These are phyloP conservation scores for Fragilariopsis cylindrus DNA, from an alignment of 108 stramenopile genomes.

Conservation along the genomic window DNA sequence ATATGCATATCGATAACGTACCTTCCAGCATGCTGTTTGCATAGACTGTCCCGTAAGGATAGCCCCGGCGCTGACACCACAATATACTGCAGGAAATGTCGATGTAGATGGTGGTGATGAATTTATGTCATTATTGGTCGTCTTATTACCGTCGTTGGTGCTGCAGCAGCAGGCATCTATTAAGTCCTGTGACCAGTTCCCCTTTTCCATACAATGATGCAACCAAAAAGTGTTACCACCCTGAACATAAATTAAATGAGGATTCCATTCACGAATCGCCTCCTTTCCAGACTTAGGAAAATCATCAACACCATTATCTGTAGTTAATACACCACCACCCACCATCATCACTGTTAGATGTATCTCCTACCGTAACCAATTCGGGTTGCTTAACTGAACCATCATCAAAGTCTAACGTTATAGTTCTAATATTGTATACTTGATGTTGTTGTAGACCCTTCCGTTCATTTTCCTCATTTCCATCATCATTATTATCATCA, in stretches of 20 bases:
- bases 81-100: slow-evolving; percentile 53
- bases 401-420: slow-evolving; percentile 78
- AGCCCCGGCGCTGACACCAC: slow-evolving; percentile 83
- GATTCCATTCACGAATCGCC: slow-evolving; percentile 66
- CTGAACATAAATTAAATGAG: slow-evolving; percentile 81
- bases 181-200: slow-evolving; percentile 44
- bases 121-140: neutral
- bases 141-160: neutral
- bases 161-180: slow-evolving; percentile 31
- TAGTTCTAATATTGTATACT: slow-evolving; percentile 19
- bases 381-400: slow-evolving; percentile 70
- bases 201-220: slow-evolving; percentile 80
- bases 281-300: slow-evolving; percentile 45
- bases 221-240: slow-evolving; percentile 93
- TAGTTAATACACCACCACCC: neutral
- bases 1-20: slow-evolving; percentile 4
- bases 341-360: slow-evolving; percentile 15
- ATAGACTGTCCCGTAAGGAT: slow-evolving; percentile 70
- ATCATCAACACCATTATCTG: slow-evolving; percentile 19
- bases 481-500: neutral
- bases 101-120: neutral
- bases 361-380: slow-evolving; percentile 24
- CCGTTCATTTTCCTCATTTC: no score
- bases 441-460: no score
- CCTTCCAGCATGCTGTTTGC: slow-evolving; percentile 84